These are phyloP conservation scores for Paratinospora sagittata DNA, from an alignment of 164 flowering plant genomes.

Conservation along the genomic window DNA sequence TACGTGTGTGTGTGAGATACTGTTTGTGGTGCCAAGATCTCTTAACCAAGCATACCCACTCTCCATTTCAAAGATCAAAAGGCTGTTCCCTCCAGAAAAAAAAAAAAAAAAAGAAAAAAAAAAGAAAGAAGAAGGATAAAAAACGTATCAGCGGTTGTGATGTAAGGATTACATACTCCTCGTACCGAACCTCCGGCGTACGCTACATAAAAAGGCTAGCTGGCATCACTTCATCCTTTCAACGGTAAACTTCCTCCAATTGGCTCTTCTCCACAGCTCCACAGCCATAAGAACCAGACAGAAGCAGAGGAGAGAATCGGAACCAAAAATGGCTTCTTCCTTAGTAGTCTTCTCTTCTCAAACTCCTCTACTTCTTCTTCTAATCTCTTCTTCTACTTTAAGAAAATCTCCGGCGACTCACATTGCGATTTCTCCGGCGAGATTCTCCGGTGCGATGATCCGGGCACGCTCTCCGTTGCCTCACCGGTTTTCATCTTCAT, in stretches of 20 bases:
- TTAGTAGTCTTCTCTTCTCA: too few relatives aligned
- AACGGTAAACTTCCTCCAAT: neutral
- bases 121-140: too few relatives aligned
- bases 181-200: too few relatives aligned
- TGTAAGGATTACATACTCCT: neutral
- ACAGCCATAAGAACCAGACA: neutral
- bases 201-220: neutral
- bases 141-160: neutral
- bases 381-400: neutral
- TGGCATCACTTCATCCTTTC: neutral
- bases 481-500: neutral
- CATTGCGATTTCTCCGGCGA: neutral
- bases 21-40: too few relatives aligned
- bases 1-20: too few relatives aligned
- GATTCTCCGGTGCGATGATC: neutral
- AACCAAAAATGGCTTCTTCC: neutral
- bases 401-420: neutral
- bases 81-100: too few relatives aligned
- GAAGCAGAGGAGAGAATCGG: neutral
- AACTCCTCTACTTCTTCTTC: neutral
- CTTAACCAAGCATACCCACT: too few relatives aligned
- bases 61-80: too few relatives aligned
- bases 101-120: too few relatives aligned
- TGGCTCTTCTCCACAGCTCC: neutral
- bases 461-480: neutral